Base-by-base conservation (phyloP, 225 moss, liverwort and hornwort genomes). In the Marchantia polymorpha region DNA sequence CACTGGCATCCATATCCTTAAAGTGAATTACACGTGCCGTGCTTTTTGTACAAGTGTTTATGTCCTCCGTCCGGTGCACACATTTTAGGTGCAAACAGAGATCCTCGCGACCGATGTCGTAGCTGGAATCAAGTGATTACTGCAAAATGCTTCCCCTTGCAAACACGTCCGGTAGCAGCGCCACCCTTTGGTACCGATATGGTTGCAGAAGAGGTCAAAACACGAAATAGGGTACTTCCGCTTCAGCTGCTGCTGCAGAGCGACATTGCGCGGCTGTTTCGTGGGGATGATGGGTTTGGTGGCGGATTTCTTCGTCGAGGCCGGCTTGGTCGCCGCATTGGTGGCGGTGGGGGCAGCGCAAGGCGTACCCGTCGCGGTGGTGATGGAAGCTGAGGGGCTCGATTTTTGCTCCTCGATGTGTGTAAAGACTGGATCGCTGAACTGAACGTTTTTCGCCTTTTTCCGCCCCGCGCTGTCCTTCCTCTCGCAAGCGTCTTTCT, bases 121-220 rank as follows among this genome's bases (percentile, higher is more conserved):
- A 58, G 58, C 58, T 58, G 17, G 58, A 61, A 23, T 61, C 61
- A 22, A 8, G n/a, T 61, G 61, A 61, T 61, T 22, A 61, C 61
- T 61, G 10, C 61, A 61, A 9, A 61, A 61, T 61, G n/a, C n/a
- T 10, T n/a, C 61, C 6, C 61, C 61, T 61, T 22, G n/a, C 22
- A 61, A 17, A 51, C 79, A 52, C 9, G 55, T 6, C 67, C 83
- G 54, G 53, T 83, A 83, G 69, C 83, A 83, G 23, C 69, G 74
- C 83, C 83, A 83, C n/a, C 83, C 83, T 75, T 79, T 83, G 6
- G 75, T 53, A 19, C 83, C 83, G 27, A 74, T 27, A 10, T 61
- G 59, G 69, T 79, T 83, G 9, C 83, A 83, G 16, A 83, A 75
- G 19, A 79, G 69, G 6, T 79, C 75, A 46, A 83, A 83, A 68